Percentiles rank a stretch among this genome's conserved stretches.
Evolutionary conservation across 176 grass and related monocot genomes (phyloP).

Genomic region (Poa annua): DNA sequence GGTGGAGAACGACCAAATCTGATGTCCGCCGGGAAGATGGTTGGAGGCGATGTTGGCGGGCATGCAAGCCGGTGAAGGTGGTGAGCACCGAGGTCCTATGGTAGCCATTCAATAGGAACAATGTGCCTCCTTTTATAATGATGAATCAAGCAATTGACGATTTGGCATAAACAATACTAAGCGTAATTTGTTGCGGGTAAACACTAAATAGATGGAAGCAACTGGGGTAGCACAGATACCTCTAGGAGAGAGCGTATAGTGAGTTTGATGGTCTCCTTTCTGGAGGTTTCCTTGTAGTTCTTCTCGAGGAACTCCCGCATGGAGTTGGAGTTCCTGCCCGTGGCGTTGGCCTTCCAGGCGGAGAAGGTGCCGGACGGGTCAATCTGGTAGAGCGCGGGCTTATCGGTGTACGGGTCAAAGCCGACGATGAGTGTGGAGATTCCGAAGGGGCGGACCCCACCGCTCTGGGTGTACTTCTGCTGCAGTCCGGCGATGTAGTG

Average conservation of each 20-base stretch:
- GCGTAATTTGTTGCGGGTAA: not conserved
- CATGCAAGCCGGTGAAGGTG: no score
- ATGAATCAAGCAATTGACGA: no score
- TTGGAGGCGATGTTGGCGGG: no score
- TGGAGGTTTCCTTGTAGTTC: constrained; percentile 95
- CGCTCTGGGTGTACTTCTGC: constrained; percentile 97
- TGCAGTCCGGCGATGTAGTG: constrained; percentile 97
- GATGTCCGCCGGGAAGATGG: no score
- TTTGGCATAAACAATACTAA: no score
- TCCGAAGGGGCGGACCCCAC: constrained; percentile 83
- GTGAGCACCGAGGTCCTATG: no score
- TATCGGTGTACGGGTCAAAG: constrained; percentile 77
- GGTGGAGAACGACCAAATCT: no score
- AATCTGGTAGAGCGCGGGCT: constrained; percentile 82
- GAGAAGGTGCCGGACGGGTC: constrained; percentile 94
- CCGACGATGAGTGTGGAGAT: constrained; percentile 93
- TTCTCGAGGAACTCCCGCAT: constrained; percentile 98
- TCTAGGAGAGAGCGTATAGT: constrained; percentile 82
- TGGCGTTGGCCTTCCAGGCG: constrained; percentile 97
- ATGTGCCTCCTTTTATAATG: no score
- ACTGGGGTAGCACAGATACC: constrained; percentile 43
- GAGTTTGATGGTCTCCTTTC: constrained; percentile 93
- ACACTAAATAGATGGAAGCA: not conserved
- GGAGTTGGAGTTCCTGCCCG: constrained; percentile 92
- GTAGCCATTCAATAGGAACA: no score